Base-by-base conservation (phyloP, 192 early-diverging fungal species). In the Coemansia sp. region DNA sequence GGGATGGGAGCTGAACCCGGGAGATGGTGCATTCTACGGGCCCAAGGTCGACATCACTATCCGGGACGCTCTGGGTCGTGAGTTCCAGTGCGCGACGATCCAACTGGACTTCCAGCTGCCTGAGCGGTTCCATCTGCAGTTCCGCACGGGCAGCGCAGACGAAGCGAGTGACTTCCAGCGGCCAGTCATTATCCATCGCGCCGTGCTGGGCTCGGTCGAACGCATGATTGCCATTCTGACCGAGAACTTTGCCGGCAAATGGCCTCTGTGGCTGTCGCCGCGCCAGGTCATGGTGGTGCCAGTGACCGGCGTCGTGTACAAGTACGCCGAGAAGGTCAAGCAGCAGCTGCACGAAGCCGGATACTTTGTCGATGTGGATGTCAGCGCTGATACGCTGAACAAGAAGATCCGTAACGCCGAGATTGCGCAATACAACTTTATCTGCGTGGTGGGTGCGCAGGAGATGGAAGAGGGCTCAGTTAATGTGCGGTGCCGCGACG, bases 11-110 rank as follows among this genome's bases (percentile, higher is more conserved):
- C 51, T 98, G 51, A 93, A 98, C 76, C 90, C 88, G 8, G 93
- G 93, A 62, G 97, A 99, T 81, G 97, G 97, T 44, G 97, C 97
- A 20, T 99, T 99, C 87, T 99, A 99, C 76, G 97, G 97, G n/a
- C 97, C 97, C 72, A 99, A 99, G 89, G 93, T 99, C 71, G 97
- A 99, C 82, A 98, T 99, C 75, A 88, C 87, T 37, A 92, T 98
- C 71, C 83, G 88, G 11, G 97, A 98, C 78, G 96, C 95, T 11
- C 85, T 98, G 57, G 84, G 87, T 66, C 91, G 97, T 40, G 86
- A 84, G 37, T 90, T 90, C 71, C 97, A 98, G 82, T 99, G 97
- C 74, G 97, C 97, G 36, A 99, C 97, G 19, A 90, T 98, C 63
- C 95, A 98, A 78, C 87, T 99, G 37, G 96, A 98, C 81, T 99